A percentile compares a stretch with the other conserved stretches of the same genome.
These are phyloP conservation scores for Penicillium polonicum DNA, from an alignment of 2,329 filamentous ascomycete genomes.

Conservation along the genomic window DNA sequence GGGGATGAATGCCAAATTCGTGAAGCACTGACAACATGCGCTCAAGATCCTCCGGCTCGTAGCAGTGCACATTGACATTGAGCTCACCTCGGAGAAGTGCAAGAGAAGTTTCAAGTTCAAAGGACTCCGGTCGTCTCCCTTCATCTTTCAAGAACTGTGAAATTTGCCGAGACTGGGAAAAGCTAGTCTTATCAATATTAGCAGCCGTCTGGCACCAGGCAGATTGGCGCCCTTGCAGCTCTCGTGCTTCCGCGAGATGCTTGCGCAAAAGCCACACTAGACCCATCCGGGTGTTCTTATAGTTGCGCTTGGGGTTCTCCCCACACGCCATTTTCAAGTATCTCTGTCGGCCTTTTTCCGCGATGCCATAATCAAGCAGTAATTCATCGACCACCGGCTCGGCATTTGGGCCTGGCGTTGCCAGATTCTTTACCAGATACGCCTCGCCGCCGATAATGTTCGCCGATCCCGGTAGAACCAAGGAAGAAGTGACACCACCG, in stretches of 20 bases:
- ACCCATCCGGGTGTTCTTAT: not conserved
- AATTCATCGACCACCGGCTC: not conserved
- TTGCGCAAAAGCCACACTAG: not conserved
- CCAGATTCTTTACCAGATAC: not conserved
- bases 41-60: not conserved
- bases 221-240: not conserved
- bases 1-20: not conserved
- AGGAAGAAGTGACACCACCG: not conserved
- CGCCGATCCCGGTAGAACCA: not conserved
- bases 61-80: not conserved
- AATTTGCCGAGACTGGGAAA: not conserved
- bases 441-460: not conserved
- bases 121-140: not conserved
- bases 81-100: not conserved
- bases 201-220: not conserved
- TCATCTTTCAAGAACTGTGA: not conserved
- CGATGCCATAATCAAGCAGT: not conserved
- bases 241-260: not conserved
- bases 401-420: not conserved
- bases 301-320: not conserved
- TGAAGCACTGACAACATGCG: not conserved
- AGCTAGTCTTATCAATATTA: not conserved
- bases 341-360: not conserved
- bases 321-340: not conserved
- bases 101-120: not conserved